A percentile compares a stretch with the other conserved stretches of the same genome.
Evolutionary conservation across 495 filamentous ascomycete genomes (phyloP).

Genomic region (Recurvomyces mirabilis): DNA sequence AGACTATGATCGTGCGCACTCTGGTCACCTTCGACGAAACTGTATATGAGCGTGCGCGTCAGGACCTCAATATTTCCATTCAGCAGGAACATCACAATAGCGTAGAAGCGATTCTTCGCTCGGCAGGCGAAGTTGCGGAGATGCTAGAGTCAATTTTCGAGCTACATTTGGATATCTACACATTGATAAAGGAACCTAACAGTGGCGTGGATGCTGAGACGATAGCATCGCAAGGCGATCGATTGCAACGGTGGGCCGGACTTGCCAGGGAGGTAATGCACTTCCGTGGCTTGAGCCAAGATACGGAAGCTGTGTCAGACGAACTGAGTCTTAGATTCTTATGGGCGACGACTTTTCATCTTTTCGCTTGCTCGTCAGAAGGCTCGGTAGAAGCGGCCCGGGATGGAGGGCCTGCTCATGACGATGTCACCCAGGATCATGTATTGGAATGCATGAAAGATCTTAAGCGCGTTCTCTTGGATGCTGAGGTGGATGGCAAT

Average conservation of each 20-base stretch:
- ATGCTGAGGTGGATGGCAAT: constrained; percentile 33
- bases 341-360: constrained; percentile 76
- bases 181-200: constrained; percentile 61
- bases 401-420: constrained; percentile 57
- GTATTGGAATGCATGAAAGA: constrained; percentile 71
- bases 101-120: not conserved
- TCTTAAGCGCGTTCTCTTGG: too few relatives aligned
- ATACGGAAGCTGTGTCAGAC: constrained; percentile 29
- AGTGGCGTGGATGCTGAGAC: constrained; percentile 53
- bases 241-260: constrained; percentile 63
- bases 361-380: too few relatives aligned
- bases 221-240: constrained; percentile 51
- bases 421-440: constrained; percentile 61
- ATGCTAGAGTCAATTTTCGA: constrained; percentile 75
- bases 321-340: constrained; percentile 53
- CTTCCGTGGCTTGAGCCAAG: constrained; percentile 5
- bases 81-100: not conserved
- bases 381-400: too few relatives aligned
- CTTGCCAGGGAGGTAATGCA: constrained; percentile 53
- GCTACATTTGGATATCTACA: constrained; percentile 77
- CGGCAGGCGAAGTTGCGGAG: constrained; percentile 18
- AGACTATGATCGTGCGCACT: constrained; percentile 56
- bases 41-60: constrained; percentile 35
- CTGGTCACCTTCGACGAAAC: constrained; percentile 57
- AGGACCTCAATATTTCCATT: not conserved